These are phyloP conservation scores for Stachybotrys chartarum DNA, from an alignment of 2,329 filamentous ascomycete species.

Conservation along the genomic window DNA sequence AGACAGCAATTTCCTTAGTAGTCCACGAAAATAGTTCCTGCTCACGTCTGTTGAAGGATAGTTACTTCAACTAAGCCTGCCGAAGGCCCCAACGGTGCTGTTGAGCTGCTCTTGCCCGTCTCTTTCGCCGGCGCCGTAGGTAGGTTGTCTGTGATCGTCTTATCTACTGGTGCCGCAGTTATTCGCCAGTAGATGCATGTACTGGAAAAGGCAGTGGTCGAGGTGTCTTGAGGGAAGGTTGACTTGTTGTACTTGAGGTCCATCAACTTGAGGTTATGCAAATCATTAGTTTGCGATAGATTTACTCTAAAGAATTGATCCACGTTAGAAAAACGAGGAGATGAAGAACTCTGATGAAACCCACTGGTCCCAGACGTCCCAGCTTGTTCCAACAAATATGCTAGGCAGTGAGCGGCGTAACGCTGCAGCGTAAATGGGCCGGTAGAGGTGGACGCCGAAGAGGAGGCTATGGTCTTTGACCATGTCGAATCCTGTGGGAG, in stretches of 20 bases:
- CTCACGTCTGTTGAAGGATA: too few relatives aligned
- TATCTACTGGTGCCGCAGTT: not conserved
- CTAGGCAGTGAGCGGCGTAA: slow-evolving; percentile 39
- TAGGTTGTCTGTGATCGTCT: not conserved
- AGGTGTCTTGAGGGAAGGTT: slow-evolving; percentile 13
- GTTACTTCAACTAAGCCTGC: too few relatives aligned
- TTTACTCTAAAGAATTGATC: not conserved
- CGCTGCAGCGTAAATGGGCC: slow-evolving; percentile 42
- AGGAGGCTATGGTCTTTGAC: slow-evolving; percentile 44
- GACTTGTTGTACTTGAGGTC: slow-evolving; percentile 9
- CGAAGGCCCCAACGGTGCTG: too few relatives aligned
- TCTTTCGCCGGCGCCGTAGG: not conserved
- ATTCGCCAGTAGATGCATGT: slow-evolving; percentile 19
- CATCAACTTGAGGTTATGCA: slow-evolving; percentile 14
- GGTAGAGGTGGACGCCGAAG: slow-evolving; percentile 57
- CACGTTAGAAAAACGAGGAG: not conserved
- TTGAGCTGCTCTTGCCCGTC: not conserved
- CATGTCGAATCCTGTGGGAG: slow-evolving; percentile 44
- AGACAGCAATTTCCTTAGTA: too few relatives aligned
- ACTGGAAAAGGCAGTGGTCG: slow-evolving; percentile 13
- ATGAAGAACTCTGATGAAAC: slow-evolving; percentile 8
- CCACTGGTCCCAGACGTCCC: slow-evolving; percentile 43
- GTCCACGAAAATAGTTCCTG: too few relatives aligned
- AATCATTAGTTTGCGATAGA: slow-evolving; percentile 6
- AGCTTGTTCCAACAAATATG: slow-evolving; percentile 51